These are phyloP conservation scores for Rhizomucor pusillus DNA, from an alignment of 371 early-diverging fungal species.

Conservation along the genomic window DNA sequence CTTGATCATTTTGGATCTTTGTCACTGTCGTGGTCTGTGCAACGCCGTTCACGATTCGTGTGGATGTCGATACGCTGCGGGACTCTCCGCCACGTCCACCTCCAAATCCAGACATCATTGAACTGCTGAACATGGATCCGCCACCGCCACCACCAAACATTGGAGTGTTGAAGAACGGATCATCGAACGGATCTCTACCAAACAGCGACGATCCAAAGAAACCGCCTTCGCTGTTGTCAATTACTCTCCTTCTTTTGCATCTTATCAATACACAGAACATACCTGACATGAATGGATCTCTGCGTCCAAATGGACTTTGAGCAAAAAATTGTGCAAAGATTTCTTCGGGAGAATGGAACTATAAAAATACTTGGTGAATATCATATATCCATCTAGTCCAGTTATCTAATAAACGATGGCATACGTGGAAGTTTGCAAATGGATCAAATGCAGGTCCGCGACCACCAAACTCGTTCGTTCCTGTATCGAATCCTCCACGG, in stretches of 20 bases:
- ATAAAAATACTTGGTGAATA: background rate
- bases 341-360: constrained; percentile 50
- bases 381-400: background rate
- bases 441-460: constrained; percentile 7
- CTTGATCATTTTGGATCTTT: constrained; percentile 29
- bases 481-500: constrained; percentile 11
- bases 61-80: constrained; percentile 25
- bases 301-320: constrained; percentile 26
- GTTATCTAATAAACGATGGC: background rate
- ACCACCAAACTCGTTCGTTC: background rate
- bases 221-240: background rate
- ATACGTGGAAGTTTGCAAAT: constrained; percentile 30
- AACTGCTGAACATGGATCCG: too few relatives aligned
- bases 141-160: constrained; percentile 10
- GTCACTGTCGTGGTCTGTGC: constrained; percentile 30
- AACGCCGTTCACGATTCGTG: constrained; percentile 32
- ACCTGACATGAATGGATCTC: constrained; percentile 1
- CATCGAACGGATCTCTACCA: constrained; percentile 6
- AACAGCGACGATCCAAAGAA: background rate
- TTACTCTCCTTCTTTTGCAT: constrained; percentile 1
- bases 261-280: constrained; percentile 7
- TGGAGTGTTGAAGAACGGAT: constrained; percentile 4
- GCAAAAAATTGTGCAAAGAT: constrained; percentile 45
- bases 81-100: constrained; percentile 12
- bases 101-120: too few relatives aligned